Evolutionary conservation across 352 stramenopile species (phyloP).

Genomic region (Blastocystis hominis): DNA sequence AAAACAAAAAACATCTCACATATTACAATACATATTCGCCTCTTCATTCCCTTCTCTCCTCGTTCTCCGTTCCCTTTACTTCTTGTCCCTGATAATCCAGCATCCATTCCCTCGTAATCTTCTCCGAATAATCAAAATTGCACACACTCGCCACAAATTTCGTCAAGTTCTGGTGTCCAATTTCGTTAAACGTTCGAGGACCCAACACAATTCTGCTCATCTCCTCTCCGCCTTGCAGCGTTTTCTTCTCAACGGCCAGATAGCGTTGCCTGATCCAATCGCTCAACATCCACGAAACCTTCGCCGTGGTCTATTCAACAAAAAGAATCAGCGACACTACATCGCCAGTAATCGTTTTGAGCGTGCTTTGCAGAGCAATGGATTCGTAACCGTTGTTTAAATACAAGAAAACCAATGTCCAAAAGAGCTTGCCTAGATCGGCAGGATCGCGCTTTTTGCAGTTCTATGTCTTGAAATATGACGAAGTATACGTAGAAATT

Average conservation of each 20-base stretch:
- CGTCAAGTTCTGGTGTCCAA: slow-evolving; percentile 28
- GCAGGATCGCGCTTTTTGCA: not conserved
- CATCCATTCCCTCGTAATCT: slow-evolving; percentile 3
- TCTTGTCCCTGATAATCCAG: not conserved
- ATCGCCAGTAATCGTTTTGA: slow-evolving; percentile 31
- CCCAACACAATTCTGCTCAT: not conserved
- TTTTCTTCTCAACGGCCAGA: not conserved
- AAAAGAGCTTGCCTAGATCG: not conserved
- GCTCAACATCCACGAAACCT: not conserved
- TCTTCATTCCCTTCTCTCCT: too few relatives aligned
- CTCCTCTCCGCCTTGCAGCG: not conserved
- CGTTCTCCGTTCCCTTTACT: too few relatives aligned
- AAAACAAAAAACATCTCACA: too few relatives aligned
- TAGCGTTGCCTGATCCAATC: not conserved
- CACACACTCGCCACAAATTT: slow-evolving; percentile 17
- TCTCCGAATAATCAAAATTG: not conserved
- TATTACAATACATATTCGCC: too few relatives aligned
- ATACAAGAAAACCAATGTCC: not conserved
- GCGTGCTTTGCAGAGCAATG: not conserved
- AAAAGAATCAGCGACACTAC: not conserved
- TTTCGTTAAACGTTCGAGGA: not conserved
- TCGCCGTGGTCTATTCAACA: not conserved
- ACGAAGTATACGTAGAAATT: not conserved
- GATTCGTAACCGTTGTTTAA: slow-evolving; percentile 30
- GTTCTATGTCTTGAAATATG: not conserved